Evolutionary conservation across 176 grass and related monocot species (phyloP).

Genomic region (Aegilops longissima): DNA sequence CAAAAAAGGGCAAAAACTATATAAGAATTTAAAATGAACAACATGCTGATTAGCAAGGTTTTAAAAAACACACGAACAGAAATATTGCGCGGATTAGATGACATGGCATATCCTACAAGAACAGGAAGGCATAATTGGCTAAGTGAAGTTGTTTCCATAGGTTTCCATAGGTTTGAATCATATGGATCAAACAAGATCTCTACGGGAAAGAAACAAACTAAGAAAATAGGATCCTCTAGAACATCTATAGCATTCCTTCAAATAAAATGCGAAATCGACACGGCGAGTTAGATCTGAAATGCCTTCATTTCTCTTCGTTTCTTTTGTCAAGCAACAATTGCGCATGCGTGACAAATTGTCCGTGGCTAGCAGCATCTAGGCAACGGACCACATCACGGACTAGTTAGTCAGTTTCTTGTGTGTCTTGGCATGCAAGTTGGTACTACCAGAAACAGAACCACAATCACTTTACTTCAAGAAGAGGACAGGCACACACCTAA

Average conservation of each 20-base stretch:
- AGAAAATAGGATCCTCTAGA: neutral
- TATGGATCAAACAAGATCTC: neutral
- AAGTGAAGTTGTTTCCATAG: neutral
- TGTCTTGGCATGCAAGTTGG: conserved; percentile 8
- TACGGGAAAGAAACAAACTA: neutral
- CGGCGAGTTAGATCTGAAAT: neutral
- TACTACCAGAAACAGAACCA: conserved; percentile 18
- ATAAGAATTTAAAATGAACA: too few relatives aligned
- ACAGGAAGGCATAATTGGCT: neutral
- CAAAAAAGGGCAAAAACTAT: too few relatives aligned
- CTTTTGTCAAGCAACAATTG: neutral
- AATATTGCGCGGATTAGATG: neutral
- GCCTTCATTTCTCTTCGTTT: neutral
- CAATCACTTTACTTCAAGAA: neutral
- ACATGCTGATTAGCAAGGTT: neutral
- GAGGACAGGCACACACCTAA: conserved; percentile 9
- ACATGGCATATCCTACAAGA: neutral
- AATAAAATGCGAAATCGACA: neutral
- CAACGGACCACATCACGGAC: conserved; percentile 5
- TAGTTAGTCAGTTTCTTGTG: conserved; percentile 12
- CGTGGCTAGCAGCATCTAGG: neutral
- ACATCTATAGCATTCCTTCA: neutral
- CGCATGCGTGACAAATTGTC: neutral
- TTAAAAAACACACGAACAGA: neutral
- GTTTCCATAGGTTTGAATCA: neutral